Evolutionary conservation across 306 rosid species (phyloP).

Genomic region (Prunus kanzakura): DNA sequence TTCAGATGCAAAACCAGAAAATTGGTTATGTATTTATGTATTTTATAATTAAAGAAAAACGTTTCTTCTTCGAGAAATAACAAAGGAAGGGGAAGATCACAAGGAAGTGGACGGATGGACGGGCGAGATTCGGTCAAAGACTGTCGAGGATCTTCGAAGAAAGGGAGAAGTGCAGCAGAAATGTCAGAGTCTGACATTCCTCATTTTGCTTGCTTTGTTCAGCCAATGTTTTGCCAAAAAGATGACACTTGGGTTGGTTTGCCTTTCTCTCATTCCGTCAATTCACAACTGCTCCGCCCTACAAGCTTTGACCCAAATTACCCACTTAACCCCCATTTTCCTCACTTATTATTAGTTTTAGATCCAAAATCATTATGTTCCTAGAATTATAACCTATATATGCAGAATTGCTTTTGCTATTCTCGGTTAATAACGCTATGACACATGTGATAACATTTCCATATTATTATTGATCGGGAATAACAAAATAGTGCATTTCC

Average conservation of each 20-base stretch:
- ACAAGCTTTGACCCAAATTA: conserved; percentile 11
- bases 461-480: fast-evolving
- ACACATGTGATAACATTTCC: too few species aligned
- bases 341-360: too few species aligned
- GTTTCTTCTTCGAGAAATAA: too few species aligned
- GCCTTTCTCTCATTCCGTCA: conserved; percentile 30
- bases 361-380: too few species aligned
- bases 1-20: not conserved
- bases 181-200: conserved; percentile 61
- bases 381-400: too few species aligned
- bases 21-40: too few species aligned
- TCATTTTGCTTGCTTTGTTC: conserved; percentile 30
- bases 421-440: fast-evolving
- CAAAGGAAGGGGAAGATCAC: not conserved
- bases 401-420: too few species aligned
- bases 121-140: conserved; percentile 66
- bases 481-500: fast-evolving
- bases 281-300: not conserved
- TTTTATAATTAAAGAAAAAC: too few species aligned
- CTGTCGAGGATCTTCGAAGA: conserved; percentile 33
- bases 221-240: conserved; percentile 32
- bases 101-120: conserved; percentile 22
- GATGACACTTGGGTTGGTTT: conserved; percentile 26
- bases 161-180: conserved; percentile 31
- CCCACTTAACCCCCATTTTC: not conserved